Conservation (phyloP, 352 stramenopile genomes). For the Phytophthora pini region DNA sequence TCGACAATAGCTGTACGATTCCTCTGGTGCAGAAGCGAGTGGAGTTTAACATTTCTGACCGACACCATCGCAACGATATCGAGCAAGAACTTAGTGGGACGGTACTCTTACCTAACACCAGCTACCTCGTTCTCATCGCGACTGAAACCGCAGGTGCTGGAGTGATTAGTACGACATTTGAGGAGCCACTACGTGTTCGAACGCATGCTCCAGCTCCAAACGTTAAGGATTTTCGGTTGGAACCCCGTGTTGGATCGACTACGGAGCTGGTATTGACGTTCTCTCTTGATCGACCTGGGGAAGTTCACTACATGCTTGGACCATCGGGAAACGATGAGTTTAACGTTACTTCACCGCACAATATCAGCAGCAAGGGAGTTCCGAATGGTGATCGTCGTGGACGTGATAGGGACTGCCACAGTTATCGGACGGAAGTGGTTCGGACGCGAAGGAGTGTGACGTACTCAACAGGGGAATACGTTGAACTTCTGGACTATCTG, state of each 20-base stretch:
- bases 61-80: constrained; percentile 46
- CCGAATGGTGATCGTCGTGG: constrained; percentile 21
- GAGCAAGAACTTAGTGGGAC: constrained; percentile 43
- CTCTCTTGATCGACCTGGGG: constrained; percentile 58
- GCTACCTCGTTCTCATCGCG: constrained; percentile 57
- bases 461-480: constrained; percentile 33
- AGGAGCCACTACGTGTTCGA: constrained; percentile 38
- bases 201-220: constrained; percentile 53
- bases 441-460: constrained; percentile 50
- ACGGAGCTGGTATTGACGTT: constrained; percentile 73
- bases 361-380: constrained; percentile 67
- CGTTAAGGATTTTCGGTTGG: constrained; percentile 52
- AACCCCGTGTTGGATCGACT: constrained; percentile 73
- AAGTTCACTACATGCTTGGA: constrained; percentile 81
- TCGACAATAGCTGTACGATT: constrained; percentile 4
- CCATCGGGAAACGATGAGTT: constrained; percentile 64
- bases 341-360: constrained; percentile 76
- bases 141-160: constrained; percentile 65
- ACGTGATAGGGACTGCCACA: constrained; percentile 43
- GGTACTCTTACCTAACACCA: constrained; percentile 49
- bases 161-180: constrained; percentile 63
- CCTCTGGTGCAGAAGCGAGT: constrained; percentile 43
- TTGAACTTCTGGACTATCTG: constrained; percentile 73
- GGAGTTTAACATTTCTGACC: constrained; percentile 41
- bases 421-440: constrained; percentile 73